Percentiles rank a stretch among this genome's conserved stretches.
phyloP scores from a whole-genome alignment of 2,329 filamentous ascomycete species.

The Aspergillus sp. region DNA sequence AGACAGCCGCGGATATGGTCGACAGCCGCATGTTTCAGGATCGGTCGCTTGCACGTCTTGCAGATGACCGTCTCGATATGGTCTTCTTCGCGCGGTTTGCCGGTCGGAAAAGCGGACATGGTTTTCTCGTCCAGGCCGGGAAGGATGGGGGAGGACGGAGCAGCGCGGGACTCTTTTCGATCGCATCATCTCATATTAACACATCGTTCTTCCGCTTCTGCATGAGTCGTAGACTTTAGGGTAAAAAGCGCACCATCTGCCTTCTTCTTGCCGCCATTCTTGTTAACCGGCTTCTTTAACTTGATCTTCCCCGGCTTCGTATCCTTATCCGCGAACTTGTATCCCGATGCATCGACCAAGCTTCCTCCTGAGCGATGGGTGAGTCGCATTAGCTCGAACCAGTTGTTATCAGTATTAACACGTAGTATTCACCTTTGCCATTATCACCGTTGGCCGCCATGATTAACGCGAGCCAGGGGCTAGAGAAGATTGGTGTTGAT shows the following conservation, averaged over 20 bases:
- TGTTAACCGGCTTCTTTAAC: constrained; percentile 32
- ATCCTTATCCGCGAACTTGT: constrained; percentile 39
- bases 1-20: constrained; percentile 78
- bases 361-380: constrained; percentile 15
- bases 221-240: not conserved
- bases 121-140: constrained; percentile 63
- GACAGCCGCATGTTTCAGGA: constrained; percentile 65
- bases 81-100: constrained; percentile 75
- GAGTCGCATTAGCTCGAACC: not conserved
- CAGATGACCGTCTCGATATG: constrained; percentile 71
- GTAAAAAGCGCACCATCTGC: constrained; percentile 20
- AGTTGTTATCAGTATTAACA: not conserved
- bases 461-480: constrained; percentile 8
- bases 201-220: not conserved
- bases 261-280: constrained; percentile 27
- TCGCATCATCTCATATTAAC: not conserved
- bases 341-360: constrained; percentile 39
- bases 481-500: no score
- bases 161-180: constrained; percentile 21
- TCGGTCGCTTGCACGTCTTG: constrained; percentile 88
- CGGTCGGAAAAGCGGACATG: constrained; percentile 70
- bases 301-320: constrained; percentile 38
- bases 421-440: constrained; percentile 24
- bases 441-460: constrained; percentile 31
- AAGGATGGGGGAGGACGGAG: constrained; percentile 36